These are phyloP conservation scores for Lentinus tigrinus DNA, from an alignment of 768 basidiomycete species.

Conservation along the genomic window DNA sequence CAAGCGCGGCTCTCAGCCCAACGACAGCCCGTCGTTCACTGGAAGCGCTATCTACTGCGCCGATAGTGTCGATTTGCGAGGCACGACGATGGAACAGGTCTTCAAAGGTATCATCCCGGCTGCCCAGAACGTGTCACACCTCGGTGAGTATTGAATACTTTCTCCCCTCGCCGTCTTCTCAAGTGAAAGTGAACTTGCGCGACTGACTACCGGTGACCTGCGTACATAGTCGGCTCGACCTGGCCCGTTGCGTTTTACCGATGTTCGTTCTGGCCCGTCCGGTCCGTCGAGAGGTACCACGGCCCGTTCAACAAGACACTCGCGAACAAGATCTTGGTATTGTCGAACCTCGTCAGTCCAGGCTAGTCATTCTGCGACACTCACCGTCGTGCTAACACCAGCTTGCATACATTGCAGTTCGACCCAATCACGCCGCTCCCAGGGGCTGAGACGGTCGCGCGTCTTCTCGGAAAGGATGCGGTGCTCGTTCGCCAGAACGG, in stretches of 20 bases:
- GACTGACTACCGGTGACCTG: too few species aligned
- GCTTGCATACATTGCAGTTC: background rate
- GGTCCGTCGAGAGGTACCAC: slow-evolving; percentile 14
- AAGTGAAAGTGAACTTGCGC: background rate
- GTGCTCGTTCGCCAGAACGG: background rate
- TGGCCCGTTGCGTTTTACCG: background rate
- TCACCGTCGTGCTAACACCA: background rate
- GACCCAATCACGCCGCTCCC: background rate
- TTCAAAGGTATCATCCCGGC: background rate
- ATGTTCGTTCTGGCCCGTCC: slow-evolving; percentile 5
- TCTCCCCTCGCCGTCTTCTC: background rate
- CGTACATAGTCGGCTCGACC: background rate
- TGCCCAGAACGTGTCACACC: background rate
- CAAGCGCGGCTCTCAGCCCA: too few species aligned
- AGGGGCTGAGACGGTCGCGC: background rate
- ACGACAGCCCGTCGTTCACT: background rate
- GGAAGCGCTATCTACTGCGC: background rate
- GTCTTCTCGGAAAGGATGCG: background rate
- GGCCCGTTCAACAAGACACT: slow-evolving; percentile 17
- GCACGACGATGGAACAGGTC: background rate
- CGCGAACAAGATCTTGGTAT: slow-evolving; percentile 7
- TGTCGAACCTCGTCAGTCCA: slow-evolving; percentile 10
- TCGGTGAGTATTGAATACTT: background rate
- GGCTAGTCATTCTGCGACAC: background rate
- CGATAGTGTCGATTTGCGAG: background rate